Base-by-base conservation (phyloP, 176 grass and related monocot species). In the Leersia perrieri region DNA sequence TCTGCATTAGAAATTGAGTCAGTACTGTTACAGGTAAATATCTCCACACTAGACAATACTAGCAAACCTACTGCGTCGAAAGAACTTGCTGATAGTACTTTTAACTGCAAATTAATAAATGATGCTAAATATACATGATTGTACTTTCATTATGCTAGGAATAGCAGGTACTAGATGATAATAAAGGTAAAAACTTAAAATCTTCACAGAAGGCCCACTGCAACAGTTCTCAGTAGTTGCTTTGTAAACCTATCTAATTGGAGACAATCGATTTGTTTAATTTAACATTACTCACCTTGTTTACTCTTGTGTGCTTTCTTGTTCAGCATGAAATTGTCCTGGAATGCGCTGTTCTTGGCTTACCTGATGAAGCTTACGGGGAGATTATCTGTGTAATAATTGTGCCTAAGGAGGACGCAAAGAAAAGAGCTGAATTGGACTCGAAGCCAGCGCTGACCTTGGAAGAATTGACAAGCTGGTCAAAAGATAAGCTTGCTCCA, bases 1-100 rank as follows among this genome's bases (percentile, higher is more conserved):
- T 98, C 95, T 28, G 90, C 95, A 51, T 82, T 98, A 83, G 95
- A 98, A 89, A 98, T 98, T 73, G 95, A 98, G 79, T 74, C 95
- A 14, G 84, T 98, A 6, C 74, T 98, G 65, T 84, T 98, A 84
- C 81, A 95, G 95, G 95, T 83, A 93, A 85, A 83, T 57, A 75
- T 5, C 0, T 1, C 58, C 83, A 68, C 32, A 2, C 5, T 69
- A 28, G 18, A 72, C 31, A 64, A 23, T 64, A 82, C 58, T 20
- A 63, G 16, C 55, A 63, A 61, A 85, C 42, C 47, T 70, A 70
- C 15, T 79, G 15, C 32, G 42, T 34, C 11, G 14, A 33, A 66
- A 70, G 28, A 65, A 80, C 58, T 42, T 70, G 39, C 45, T 72
- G 68, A 33, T 41, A 28, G n/a, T n/a, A n/a, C n/a, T 78, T 73